Conservation (phyloP, 352 stramenopile genomes). For the Pythium rishiriense region DNA sequence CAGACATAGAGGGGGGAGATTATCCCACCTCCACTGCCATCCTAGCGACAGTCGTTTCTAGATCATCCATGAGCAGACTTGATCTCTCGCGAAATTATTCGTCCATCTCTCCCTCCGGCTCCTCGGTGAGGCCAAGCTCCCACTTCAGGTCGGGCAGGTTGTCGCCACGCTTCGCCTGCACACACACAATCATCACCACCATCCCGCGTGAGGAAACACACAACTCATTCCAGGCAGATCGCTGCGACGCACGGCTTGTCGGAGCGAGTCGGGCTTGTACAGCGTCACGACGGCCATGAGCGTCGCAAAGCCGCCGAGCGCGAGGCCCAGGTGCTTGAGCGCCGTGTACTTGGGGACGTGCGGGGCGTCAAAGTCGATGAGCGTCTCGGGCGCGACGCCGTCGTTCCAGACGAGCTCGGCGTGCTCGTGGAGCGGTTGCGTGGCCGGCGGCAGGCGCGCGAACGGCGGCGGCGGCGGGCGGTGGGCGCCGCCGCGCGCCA, state of each 20-base stretch:
- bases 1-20: not conserved
- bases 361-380: conserved; percentile 88
- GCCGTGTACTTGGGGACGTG: conserved; percentile 81
- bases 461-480: conserved; percentile 79
- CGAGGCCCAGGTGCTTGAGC: conserved; percentile 61
- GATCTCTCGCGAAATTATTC: conserved; percentile 43
- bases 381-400: conserved; percentile 80
- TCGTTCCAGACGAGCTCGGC: conserved; percentile 88
- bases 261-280: conserved; percentile 78
- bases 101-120: conserved; percentile 83
- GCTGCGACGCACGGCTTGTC: conserved; percentile 81
- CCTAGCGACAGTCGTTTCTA: not conserved
- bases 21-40: not conserved
- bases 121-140: conserved; percentile 72
- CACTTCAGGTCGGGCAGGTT: conserved; percentile 78
- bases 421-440: conserved; percentile 73
- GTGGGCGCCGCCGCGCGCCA: conserved; percentile 57
- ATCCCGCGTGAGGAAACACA: not conserved
- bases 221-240: not conserved
- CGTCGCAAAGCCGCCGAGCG: conserved; percentile 56
- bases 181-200: not conserved
- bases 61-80: not conserved
- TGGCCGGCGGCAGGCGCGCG: conserved; percentile 61
- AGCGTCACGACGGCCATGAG: conserved; percentile 81
- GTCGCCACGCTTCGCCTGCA: conserved; percentile 71